Evolutionary conservation across 1,284 basidiomycete genomes (phyloP).

Genomic region (Phlebopus sp.): DNA sequence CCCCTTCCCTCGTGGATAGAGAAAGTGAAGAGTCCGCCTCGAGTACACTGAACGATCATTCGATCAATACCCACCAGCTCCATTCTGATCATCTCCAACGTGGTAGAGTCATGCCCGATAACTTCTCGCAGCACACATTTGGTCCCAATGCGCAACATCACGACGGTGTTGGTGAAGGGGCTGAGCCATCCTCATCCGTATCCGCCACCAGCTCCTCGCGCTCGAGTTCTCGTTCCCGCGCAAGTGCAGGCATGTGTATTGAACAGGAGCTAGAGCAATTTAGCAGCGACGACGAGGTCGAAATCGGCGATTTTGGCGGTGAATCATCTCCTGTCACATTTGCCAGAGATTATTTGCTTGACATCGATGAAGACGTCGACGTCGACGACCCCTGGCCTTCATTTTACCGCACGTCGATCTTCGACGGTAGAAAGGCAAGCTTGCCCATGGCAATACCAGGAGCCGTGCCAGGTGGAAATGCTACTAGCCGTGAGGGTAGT

Average conservation of each 20-base stretch:
- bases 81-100: slow-evolving; percentile 12
- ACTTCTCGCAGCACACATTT: slow-evolving; percentile 52
- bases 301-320: slow-evolving; percentile 37
- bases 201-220: slow-evolving; percentile 36
- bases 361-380: slow-evolving; percentile 33
- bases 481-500: slow-evolving; percentile 45
- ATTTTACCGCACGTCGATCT: slow-evolving; percentile 17
- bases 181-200: slow-evolving; percentile 42
- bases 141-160: slow-evolving; percentile 30
- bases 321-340: slow-evolving; percentile 35
- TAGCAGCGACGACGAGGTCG: slow-evolving; percentile 51
- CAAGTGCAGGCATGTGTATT: slow-evolving; percentile 27
- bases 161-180: slow-evolving; percentile 13
- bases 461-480: slow-evolving; percentile 15
- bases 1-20: slow-evolving; percentile 21
- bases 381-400: slow-evolving; percentile 17
- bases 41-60: slow-evolving; percentile 22
- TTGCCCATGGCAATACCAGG: slow-evolving; percentile 46
- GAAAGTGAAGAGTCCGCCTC: slow-evolving; percentile 33
- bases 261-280: slow-evolving; percentile 32
- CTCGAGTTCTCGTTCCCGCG: slow-evolving; percentile 36
- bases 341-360: slow-evolving; percentile 36
- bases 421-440: slow-evolving; percentile 39
- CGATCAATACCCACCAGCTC: slow-evolving; percentile 17
- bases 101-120: slow-evolving; percentile 38